Evolutionary conservation across 2,329 filamentous ascomycete species (phyloP).

Genomic region (Ilyonectria sp.): DNA sequence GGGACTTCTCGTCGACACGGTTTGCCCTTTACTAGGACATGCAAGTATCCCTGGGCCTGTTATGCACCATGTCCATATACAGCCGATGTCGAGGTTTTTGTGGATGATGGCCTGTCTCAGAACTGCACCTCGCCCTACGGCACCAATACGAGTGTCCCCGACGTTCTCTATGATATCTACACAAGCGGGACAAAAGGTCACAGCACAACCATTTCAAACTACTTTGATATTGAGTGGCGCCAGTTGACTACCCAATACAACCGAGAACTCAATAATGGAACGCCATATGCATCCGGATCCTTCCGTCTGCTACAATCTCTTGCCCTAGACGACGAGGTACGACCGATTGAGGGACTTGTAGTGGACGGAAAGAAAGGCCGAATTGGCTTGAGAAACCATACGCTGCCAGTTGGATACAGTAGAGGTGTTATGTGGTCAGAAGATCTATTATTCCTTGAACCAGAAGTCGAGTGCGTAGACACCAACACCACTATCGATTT

Average conservation of each 20-base stretch:
- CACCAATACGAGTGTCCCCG: constrained; percentile 21
- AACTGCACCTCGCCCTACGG: constrained; percentile 4
- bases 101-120: neutral
- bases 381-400: constrained; percentile 62
- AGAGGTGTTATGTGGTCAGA: constrained; percentile 56
- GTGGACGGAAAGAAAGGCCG: constrained; percentile 58
- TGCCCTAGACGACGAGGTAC: constrained; percentile 16
- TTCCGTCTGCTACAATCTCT: constrained; percentile 23
- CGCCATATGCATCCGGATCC: constrained; percentile 11
- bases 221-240: constrained; percentile 36
- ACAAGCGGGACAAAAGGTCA: constrained; percentile 21
- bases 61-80: constrained; percentile 28
- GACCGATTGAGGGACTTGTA: constrained; percentile 58
- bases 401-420: constrained; percentile 46
- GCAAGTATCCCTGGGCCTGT: neutral
- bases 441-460: constrained; percentile 63
- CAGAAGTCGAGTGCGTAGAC: constrained; percentile 60
- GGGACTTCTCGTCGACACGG: constrained; percentile 29
- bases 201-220: constrained; percentile 26
- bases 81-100: constrained; percentile 12
- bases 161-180: constrained; percentile 25
- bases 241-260: constrained; percentile 19
- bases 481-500: constrained; percentile 60
- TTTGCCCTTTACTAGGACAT: constrained; percentile 21
- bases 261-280: constrained; percentile 17